Percentiles rank a stretch among this genome's conserved stretches.
These are phyloP conservation scores for Tetrahymena malaccensis DNA, from an alignment of 73 alveolate species.

Conservation along the genomic window DNA sequence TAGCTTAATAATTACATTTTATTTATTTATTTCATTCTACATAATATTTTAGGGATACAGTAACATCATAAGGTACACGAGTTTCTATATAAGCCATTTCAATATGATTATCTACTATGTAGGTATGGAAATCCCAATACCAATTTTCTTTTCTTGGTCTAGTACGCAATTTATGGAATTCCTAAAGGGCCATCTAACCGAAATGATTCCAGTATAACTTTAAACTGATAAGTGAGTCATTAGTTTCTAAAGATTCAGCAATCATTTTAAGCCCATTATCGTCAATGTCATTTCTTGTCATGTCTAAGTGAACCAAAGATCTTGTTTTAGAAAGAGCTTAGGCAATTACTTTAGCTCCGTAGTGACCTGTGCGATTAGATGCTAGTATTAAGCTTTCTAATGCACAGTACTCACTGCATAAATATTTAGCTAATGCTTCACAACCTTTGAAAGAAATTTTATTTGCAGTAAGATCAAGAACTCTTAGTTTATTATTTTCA, in stretches of 20 bases:
- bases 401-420: conserved; percentile 78
- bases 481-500: conserved; percentile 84
- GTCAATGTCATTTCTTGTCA: conserved; percentile 93
- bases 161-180: conserved; percentile 59
- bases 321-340: conserved; percentile 87
- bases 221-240: conserved; percentile 58
- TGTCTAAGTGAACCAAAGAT: conserved; percentile 92
- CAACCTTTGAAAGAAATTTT: conserved; percentile 94
- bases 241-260: conserved; percentile 69
- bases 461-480: conserved; percentile 91
- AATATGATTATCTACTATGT: conserved; percentile 69
- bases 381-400: conserved; percentile 85
- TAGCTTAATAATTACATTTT: not conserved
- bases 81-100: conserved; percentile 89
- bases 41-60: conserved; percentile 42
- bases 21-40: not conserved
- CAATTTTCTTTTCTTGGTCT: conserved; percentile 60
- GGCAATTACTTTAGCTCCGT: conserved; percentile 94
- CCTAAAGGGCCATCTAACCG: conserved; percentile 62
- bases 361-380: conserved; percentile 86
- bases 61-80: conserved; percentile 64
- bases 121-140: conserved; percentile 77
- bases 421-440: conserved; percentile 85
- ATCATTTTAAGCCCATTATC: conserved; percentile 87
- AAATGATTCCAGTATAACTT: conserved; percentile 77